These are phyloP conservation scores for Pseudoscleropodium purum DNA, from an alignment of 225 moss, liverwort and hornwort genomes.

Conservation along the genomic window DNA sequence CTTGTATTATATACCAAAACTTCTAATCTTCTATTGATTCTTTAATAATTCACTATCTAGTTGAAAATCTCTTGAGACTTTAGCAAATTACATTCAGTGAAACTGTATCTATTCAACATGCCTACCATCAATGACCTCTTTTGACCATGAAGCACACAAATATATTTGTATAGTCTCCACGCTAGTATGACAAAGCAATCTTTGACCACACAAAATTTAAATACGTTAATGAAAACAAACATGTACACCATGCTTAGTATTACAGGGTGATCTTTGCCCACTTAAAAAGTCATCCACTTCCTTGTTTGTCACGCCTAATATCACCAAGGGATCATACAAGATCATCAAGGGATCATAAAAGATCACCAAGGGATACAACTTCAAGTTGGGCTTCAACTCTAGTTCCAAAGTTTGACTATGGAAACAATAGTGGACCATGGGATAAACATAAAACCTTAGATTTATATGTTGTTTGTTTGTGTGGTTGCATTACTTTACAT, in stretches of 20 bases:
- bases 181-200: not conserved
- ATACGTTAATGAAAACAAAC: not conserved
- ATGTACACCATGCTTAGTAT: not conserved
- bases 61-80: not conserved
- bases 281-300: no score
- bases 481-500: not conserved
- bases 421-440: no score
- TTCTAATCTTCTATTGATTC: not conserved
- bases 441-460: accelerated
- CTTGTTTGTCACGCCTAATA: not conserved
- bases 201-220: no score
- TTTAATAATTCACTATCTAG: not conserved
- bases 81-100: no score
- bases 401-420: not conserved
- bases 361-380: not conserved
- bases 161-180: accelerated
- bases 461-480: not conserved
- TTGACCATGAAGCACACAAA: accelerated
- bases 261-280: not conserved
- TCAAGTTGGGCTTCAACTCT: no score
- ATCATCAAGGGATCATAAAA: accelerated
- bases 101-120: not conserved
- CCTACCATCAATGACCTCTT: not conserved
- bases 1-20: not conserved
- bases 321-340: no score